Evolutionary conservation across 805 yeast species (phyloP).

Genomic region (Starmerella lactis-condensi): DNA sequence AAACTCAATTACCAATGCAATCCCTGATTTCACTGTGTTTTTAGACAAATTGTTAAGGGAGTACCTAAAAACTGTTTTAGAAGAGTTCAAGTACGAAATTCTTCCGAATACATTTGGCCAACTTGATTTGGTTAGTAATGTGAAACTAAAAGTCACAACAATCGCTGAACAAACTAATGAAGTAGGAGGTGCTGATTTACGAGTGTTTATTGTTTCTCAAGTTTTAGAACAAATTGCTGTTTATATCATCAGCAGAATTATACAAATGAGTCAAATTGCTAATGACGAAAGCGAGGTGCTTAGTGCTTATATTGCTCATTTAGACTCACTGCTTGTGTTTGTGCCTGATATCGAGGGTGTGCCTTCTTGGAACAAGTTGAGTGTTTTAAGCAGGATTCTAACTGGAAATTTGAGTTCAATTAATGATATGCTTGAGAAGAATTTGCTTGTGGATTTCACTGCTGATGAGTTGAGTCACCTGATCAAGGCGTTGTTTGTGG

Average conservation of each 20-base stretch:
- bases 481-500: conserved; percentile 22
- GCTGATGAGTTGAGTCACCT: conserved; percentile 19
- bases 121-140: not conserved
- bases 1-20: not conserved
- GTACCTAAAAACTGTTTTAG: conserved; percentile 3
- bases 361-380: conserved; percentile 25
- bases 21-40: conserved; percentile 6
- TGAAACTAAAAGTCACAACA: conserved; percentile 5
- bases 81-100: conserved; percentile 5
- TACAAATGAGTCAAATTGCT: conserved; percentile 18
- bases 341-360: conserved; percentile 14
- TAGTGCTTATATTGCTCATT: conserved; percentile 7
- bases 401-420: conserved; percentile 21
- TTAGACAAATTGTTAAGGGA: conserved; percentile 6
- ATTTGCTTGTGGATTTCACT: conserved; percentile 21
- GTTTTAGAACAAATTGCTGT: conserved; percentile 24
- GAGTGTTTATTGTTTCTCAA: conserved; percentile 10
- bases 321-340: conserved; percentile 11
- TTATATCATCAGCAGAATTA: conserved; percentile 13
- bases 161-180: conserved; percentile 10
- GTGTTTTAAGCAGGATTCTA: conserved; percentile 21
- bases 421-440: conserved; percentile 16
- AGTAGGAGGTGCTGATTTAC: conserved; percentile 13
- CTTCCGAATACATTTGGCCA: conserved; percentile 7
- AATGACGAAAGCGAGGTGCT: conserved; percentile 17